Conservation (phyloP, 768 basidiomycete species). For the Suillus sp. region DNA sequence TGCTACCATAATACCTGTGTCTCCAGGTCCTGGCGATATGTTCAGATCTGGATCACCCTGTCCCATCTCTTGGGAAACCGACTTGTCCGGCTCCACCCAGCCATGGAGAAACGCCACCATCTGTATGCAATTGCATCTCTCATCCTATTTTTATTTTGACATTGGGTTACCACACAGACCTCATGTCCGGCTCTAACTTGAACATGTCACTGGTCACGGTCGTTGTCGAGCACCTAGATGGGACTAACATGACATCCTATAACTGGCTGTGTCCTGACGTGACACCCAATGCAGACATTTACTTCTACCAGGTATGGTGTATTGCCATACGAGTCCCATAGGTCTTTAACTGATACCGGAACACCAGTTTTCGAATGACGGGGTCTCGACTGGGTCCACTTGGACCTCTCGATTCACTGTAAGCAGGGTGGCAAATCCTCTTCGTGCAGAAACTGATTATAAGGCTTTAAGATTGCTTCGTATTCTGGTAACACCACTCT, state of each 20-base stretch:
- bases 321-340: neutral
- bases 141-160: neutral
- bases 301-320: slow-evolving; percentile 41
- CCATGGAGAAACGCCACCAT: slow-evolving; percentile 41
- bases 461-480: slow-evolving; percentile 35
- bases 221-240: slow-evolving; percentile 35
- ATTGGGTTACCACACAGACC: slow-evolving; percentile 21
- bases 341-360: neutral
- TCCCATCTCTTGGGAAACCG: slow-evolving; percentile 36
- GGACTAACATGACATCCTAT: slow-evolving; percentile 36
- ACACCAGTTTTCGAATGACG: slow-evolving; percentile 34
- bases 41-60: slow-evolving; percentile 38
- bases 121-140: slow-evolving; percentile 24
- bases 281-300: slow-evolving; percentile 39
- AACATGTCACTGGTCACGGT: slow-evolving; percentile 36
- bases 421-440: slow-evolving; percentile 9
- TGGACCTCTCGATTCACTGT: slow-evolving; percentile 47
- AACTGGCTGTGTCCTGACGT: slow-evolving; percentile 42
- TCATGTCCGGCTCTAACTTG: slow-evolving; percentile 43
- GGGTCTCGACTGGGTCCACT: slow-evolving; percentile 21
- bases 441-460: neutral
- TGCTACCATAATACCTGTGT: slow-evolving; percentile 33
- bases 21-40: slow-evolving; percentile 41
- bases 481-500: slow-evolving; percentile 27
- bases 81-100: slow-evolving; percentile 22